phyloP scores from a whole-genome alignment of 257 asterid genomes.

The Solanum arcanum region DNA sequence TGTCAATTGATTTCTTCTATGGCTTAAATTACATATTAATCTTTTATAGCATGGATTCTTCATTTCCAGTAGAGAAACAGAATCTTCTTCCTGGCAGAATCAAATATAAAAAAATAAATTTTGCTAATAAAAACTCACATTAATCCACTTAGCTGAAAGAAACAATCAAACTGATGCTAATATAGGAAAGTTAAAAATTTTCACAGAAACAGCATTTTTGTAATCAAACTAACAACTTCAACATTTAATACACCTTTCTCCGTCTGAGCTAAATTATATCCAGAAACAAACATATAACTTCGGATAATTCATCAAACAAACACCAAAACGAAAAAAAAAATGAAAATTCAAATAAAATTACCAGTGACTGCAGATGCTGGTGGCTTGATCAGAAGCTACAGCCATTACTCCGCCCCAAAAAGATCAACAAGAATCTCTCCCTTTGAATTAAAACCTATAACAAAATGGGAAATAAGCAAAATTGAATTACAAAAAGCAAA shows the following conservation, averaged over 20 bases:
- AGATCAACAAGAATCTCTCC: not conserved
- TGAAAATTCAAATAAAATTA: not conserved
- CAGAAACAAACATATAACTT: not conserved
- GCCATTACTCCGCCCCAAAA: conserved; percentile 33
- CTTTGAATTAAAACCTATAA: not conserved
- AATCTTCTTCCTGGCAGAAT: not conserved
- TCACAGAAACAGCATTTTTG: not conserved
- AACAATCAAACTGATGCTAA: not conserved
- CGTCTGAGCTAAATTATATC: not conserved
- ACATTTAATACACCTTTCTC: not conserved
- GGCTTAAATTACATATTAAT: not conserved
- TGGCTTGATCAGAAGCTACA: conserved; percentile 52
- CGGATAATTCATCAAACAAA: not conserved
- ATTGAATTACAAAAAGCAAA: not conserved
- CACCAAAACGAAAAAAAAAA: not conserved
- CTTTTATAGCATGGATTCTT: not conserved
- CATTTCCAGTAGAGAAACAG: not conserved
- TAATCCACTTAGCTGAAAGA: not conserved
- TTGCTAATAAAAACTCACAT: not conserved
- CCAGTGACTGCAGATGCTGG: conserved; percentile 88
- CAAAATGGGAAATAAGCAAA: not conserved
- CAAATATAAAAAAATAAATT: not conserved
- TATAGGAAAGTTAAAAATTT: not conserved
- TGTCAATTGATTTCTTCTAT: not conserved
- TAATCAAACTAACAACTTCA: not conserved